Evolutionary conservation across 768 basidiomycete genomes (phyloP).

Genomic region (Chalciporus chontae): DNA sequence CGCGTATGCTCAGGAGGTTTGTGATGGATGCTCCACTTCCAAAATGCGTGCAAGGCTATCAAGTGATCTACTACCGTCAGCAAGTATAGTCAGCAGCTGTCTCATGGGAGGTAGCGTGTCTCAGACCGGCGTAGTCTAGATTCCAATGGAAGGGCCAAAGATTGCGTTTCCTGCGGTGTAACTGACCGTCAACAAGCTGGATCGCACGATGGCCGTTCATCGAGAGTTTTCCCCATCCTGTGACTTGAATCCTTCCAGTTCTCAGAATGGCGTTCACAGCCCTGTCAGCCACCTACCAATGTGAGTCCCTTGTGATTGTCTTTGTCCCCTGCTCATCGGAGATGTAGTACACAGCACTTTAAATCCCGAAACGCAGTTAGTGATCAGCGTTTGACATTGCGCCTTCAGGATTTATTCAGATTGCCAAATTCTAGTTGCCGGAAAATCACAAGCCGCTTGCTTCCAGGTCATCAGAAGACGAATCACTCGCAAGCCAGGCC

Average conservation of each 20-base stretch:
- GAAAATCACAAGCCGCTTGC: background rate
- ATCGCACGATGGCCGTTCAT: conserved; percentile 4
- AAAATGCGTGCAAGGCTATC: background rate
- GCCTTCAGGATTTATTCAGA: conserved; percentile 8
- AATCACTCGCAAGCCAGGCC: background rate
- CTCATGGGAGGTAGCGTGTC: background rate
- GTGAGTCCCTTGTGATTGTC: conserved; percentile 19
- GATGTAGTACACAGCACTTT: background rate
- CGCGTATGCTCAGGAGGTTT: background rate
- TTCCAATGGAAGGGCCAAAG: conserved; percentile 1
- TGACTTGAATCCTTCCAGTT: conserved; percentile 1
- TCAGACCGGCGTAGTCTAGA: conserved; percentile 1
- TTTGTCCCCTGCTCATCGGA: conserved; percentile 11
- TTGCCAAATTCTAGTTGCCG: conserved; percentile 2
- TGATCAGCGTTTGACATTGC: background rate
- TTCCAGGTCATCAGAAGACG: background rate
- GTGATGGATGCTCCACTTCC: background rate
- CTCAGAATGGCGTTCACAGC: conserved; percentile 12
- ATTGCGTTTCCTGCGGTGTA: conserved; percentile 1
- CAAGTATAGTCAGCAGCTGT: background rate
- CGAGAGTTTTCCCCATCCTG: background rate
- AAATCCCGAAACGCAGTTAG: conserved; percentile 6
- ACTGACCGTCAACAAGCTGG: background rate
- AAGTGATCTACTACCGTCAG: background rate
- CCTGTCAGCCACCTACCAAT: conserved; percentile 14